Percentiles rank a stretch among this genome's conserved stretches.
Conservation (phyloP, 2,329 filamentous ascomycete genomes). For the Penicillium occitanis region DNA sequence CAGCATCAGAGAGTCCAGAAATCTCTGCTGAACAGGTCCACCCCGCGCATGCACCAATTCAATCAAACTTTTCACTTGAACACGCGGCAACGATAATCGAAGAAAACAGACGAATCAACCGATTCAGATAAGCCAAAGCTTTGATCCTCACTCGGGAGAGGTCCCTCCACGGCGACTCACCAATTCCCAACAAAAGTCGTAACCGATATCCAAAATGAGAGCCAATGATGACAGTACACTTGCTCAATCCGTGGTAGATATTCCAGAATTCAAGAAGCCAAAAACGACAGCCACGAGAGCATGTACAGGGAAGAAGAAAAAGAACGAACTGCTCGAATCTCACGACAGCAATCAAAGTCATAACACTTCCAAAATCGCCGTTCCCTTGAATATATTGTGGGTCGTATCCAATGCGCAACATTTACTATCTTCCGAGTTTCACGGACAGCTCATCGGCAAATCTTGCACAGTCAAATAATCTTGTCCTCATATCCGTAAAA, state of each 20-base stretch:
- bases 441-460: conserved; percentile 15
- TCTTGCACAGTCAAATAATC: conserved; percentile 30
- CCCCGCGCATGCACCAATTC: background rate
- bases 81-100: conserved; percentile 20
- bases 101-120: conserved; percentile 22
- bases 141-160: conserved; percentile 93
- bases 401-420: conserved; percentile 16
- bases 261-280: conserved; percentile 9
- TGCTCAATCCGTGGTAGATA: conserved; percentile 18
- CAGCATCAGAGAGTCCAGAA: conserved; percentile 3
- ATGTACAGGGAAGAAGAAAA: conserved; percentile 9
- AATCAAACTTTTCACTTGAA: conserved; percentile 18
- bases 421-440: conserved; percentile 22
- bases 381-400: background rate
- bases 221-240: conserved; percentile 18
- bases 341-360: background rate
- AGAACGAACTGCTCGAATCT: conserved; percentile 16
- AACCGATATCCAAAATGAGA: conserved; percentile 11
- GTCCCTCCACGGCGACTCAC: conserved; percentile 55
- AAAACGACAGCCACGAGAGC: conserved; percentile 7
- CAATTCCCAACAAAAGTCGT: conserved; percentile 1
- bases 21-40: conserved; percentile 13
- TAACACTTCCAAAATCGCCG: background rate
- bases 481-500: conserved; percentile 27
- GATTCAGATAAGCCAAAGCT: conserved; percentile 81